Conservation (phyloP, 345 rosid species). For the Eucalyptus polyanthemos region DNA sequence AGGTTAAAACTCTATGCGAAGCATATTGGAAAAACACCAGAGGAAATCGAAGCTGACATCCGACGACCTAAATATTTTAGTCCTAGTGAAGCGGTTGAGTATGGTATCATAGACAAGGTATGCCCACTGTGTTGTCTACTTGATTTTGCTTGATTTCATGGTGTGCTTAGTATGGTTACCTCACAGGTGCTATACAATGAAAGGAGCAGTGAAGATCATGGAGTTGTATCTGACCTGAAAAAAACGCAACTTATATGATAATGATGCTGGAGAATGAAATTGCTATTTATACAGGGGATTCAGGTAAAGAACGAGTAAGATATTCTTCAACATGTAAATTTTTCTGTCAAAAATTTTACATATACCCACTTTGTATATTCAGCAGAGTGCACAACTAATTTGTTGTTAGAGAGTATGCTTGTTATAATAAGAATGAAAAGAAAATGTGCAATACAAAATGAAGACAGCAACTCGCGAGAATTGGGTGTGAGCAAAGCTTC, state of each 20-base stretch:
- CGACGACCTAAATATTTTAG: constrained; percentile 76
- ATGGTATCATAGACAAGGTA: constrained; percentile 92
- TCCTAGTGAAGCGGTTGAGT: constrained; percentile 75
- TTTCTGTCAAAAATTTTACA: not conserved
- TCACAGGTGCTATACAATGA: constrained; percentile 73
- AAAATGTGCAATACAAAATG: not conserved
- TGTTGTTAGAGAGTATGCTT: not conserved
- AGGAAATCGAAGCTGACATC: constrained; percentile 78
- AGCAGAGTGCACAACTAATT: not conserved
- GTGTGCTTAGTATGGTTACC: not conserved
- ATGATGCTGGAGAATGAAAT: not conserved
- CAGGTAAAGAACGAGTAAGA: not conserved
- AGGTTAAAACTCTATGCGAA: constrained; percentile 66
- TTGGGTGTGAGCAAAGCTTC: not conserved
- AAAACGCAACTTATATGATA: constrained; percentile 35
- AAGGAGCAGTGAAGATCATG: constrained; percentile 45
- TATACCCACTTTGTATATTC: not conserved
- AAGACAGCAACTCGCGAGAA: not conserved
- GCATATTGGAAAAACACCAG: constrained; percentile 60
- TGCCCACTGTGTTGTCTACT: not conserved
- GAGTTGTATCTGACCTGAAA: constrained; percentile 54
- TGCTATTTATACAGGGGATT: not conserved
- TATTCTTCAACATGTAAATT: not conserved
- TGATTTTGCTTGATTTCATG: not conserved
- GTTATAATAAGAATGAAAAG: not conserved